Base-by-base conservation (phyloP, 2,329 filamentous ascomycete species). In the Mollisiaceae sp. region DNA sequence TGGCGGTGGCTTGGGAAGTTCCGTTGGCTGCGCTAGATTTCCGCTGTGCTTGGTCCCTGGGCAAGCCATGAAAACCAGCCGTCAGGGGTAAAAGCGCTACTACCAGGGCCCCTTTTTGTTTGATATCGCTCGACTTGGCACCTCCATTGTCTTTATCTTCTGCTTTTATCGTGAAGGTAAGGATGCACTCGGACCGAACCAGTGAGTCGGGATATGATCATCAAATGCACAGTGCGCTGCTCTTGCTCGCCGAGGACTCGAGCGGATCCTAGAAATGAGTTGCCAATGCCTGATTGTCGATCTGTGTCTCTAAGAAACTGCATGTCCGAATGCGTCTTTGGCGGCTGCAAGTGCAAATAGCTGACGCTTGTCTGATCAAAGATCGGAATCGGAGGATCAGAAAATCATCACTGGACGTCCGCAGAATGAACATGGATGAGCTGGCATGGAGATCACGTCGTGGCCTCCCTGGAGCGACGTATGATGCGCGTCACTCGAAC, bases 291-390 rank as follows among this genome's bases (percentile, higher is more conserved):
- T 50, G n/a, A 22, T 22, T 50, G 45, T 50, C 45, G 45, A 50
- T 50, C 45, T 50, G 45, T 24, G 11, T 50, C 45, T 50, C n/a
- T 50, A 20, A 50, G 45, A 50, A 50, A 50, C 45, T 11, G 45
- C 45, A 24, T 22, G 45, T 50, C 45, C 45, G 22, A 50, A 50
- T 50, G 45, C 22, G n/a, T n/a, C n/a, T 50, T 22, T 50, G 45
- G 45, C 45, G n/a, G 11, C 8, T 50, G 45, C 45, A 22, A 50
- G n/a, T 22, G 45, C 11, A 22, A n/a, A 50, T 50, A 50, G 45
- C 45, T 50, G 45, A 24, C 22, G 45, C n/a, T 50, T 50, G 45
- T 20, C n/a, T 24, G 45, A 50, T 22, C 45, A 11, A 50, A 20
- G 18, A 22, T 20, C 11, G n/a, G 11, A 50, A 50, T 50, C 45